A percentile compares a stretch with the other conserved stretches of the same genome.
Conservation (phyloP, 208 protist genomes). For the Trypanosoma brucei region DNA sequence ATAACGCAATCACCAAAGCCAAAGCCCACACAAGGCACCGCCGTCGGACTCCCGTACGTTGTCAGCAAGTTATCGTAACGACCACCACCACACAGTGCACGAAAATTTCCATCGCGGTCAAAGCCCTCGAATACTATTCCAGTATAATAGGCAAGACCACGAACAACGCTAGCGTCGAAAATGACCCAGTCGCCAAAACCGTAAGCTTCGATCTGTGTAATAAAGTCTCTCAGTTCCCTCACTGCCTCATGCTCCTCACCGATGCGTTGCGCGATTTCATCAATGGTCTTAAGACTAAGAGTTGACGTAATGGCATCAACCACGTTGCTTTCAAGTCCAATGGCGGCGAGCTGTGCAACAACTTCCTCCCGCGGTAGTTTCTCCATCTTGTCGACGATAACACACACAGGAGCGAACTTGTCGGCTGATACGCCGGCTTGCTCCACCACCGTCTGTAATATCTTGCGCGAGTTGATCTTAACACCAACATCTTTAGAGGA, state of each 20-base stretch:
- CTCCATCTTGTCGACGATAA: slow-evolving; percentile 95
- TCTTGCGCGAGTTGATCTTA: slow-evolving; percentile 90
- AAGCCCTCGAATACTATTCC: slow-evolving; percentile 96
- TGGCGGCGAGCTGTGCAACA: slow-evolving; percentile 49
- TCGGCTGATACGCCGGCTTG: slow-evolving; percentile 68
- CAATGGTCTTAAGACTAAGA: slow-evolving; percentile 80
- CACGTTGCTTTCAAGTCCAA: slow-evolving; percentile 55
- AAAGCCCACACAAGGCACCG: slow-evolving; percentile 91
- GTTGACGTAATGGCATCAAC: slow-evolving; percentile 74
- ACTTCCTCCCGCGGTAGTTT: slow-evolving; percentile 89
- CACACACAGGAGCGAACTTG: slow-evolving; percentile 88
- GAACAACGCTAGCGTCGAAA: slow-evolving; percentile 93
- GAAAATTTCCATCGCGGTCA: slow-evolving; percentile 88
- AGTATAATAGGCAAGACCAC: slow-evolving; percentile 95
- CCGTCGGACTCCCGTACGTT: slow-evolving; percentile 89
- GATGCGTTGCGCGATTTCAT: slow-evolving; percentile 67
- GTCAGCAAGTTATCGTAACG: slow-evolving; percentile 94
- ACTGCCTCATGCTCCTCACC: slow-evolving; percentile 77
- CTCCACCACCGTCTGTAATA: slow-evolving; percentile 84
- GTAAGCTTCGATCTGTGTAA: slow-evolving; percentile 84
- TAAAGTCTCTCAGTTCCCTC: slow-evolving; percentile 82
- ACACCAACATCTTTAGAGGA: slow-evolving; percentile 89
- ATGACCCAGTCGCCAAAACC: slow-evolving; percentile 92
- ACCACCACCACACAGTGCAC: slow-evolving; percentile 94
- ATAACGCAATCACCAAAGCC: slow-evolving; percentile 96